A percentile compares a stretch with the other conserved stretches of the same genome.
phyloP scores from a whole-genome alignment of 2,329 filamentous ascomycete genomes.

The Aspergillus fumigatiaffinis region DNA sequence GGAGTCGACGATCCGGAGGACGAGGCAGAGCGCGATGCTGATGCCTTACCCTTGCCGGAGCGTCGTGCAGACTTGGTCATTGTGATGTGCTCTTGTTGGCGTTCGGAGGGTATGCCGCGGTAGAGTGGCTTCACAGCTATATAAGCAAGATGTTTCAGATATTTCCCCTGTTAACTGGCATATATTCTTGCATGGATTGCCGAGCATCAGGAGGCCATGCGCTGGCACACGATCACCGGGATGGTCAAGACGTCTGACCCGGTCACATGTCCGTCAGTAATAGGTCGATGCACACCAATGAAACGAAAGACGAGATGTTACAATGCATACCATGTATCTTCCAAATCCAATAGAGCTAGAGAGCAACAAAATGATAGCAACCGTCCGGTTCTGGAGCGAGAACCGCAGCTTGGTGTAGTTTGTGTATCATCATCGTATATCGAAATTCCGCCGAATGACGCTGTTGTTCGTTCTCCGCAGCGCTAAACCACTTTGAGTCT shows the following conservation, averaged over 20 bases:
- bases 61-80: constrained; percentile 35
- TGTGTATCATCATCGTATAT: neutral
- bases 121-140: too few species aligned
- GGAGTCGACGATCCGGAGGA: constrained; percentile 32
- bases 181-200: neutral
- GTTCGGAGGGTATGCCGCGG: neutral
- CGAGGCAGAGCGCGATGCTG: constrained; percentile 18
- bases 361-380: neutral
- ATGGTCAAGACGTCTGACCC: constrained; percentile 15
- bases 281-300: neutral
- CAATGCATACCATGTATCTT: neutral
- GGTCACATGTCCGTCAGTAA: constrained; percentile 16
- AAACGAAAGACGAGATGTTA: neutral
- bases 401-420: neutral
- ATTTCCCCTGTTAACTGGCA: neutral
- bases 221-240: constrained; percentile 5
- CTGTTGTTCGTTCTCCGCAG: constrained; percentile 12
- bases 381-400: neutral
- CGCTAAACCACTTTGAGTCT: constrained; percentile 16
- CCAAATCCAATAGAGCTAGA: neutral
- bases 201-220: neutral
- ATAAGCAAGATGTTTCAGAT: neutral
- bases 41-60: constrained; percentile 26
- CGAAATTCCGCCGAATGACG: constrained; percentile 1
- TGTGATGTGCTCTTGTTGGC: constrained; percentile 3